Evolutionary conservation across 371 early-diverging fungal species (phyloP).

Genomic region (Mortierella sp.): DNA sequence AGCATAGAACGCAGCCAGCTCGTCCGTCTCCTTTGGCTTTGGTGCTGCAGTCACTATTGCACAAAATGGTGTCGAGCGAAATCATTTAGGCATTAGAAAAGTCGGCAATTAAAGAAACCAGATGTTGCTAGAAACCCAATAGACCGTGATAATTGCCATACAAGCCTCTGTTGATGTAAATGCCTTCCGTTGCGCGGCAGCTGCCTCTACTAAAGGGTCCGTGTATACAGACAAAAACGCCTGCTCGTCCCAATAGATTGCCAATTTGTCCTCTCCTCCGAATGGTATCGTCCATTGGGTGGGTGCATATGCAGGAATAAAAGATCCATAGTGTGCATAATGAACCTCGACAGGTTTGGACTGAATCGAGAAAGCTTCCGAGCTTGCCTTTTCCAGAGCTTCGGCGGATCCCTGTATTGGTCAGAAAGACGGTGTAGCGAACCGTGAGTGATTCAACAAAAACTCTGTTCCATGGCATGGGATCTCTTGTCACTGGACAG

Average conservation of each 20-base stretch:
- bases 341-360: slow-evolving; percentile 29
- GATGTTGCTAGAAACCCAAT: too few species aligned
- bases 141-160: too few species aligned
- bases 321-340: slow-evolving; percentile 44
- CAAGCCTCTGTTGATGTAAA: too few species aligned
- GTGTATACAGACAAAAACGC: slow-evolving; percentile 36
- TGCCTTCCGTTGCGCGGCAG: background rate
- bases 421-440: background rate
- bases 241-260: slow-evolving; percentile 52
- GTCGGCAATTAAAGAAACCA: too few species aligned
- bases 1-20: slow-evolving; percentile 40
- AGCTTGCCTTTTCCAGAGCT: slow-evolving; percentile 30
- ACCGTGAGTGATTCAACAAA: background rate
- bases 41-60: background rate
- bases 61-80: too few species aligned
- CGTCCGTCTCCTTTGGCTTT: slow-evolving; percentile 16
- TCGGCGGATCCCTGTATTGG: slow-evolving; percentile 24
- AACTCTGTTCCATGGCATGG: too few species aligned
- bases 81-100: too few species aligned
- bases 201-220: slow-evolving; percentile 4
- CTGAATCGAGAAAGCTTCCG: slow-evolving; percentile 19
- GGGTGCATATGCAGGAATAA: slow-evolving; percentile 46
- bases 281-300: slow-evolving; percentile 40
- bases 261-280: slow-evolving; percentile 26
- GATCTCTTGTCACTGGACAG: background rate